A percentile compares a stretch with the other conserved stretches of the same genome.
Evolutionary conservation across 805 yeast species (phyloP).

Genomic region (Ogataea glucozyma): DNA sequence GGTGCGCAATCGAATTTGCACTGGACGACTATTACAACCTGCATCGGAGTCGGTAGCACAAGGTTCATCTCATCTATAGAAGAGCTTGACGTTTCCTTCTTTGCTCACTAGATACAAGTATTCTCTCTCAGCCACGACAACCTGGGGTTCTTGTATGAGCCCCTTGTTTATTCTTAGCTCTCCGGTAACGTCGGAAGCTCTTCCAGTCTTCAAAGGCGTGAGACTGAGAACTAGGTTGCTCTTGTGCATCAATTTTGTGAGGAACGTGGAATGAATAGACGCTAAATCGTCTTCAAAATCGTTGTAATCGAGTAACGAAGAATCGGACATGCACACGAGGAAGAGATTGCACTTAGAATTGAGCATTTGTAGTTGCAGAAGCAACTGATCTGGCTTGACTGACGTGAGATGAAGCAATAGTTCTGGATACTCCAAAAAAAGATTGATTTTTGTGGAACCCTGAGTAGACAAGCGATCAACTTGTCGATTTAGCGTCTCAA

Average conservation of each 20-base stretch:
- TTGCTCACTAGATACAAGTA: constrained; percentile 60
- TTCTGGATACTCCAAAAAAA: constrained; percentile 35
- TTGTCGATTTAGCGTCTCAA: constrained; percentile 19
- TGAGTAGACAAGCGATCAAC: constrained; percentile 21
- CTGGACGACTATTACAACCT: constrained; percentile 69
- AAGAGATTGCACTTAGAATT: constrained; percentile 27
- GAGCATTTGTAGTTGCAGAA: constrained; percentile 22
- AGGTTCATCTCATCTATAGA: constrained; percentile 37
- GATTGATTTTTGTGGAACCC: constrained; percentile 21
- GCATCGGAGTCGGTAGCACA: constrained; percentile 28
- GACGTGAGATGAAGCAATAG: constrained; percentile 24
- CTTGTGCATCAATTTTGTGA: constrained; percentile 49
- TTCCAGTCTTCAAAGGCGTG: constrained; percentile 73
- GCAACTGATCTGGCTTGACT: constrained; percentile 12
- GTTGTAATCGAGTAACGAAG: constrained; percentile 22
- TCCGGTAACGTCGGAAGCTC: constrained; percentile 83
- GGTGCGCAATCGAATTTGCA: constrained; percentile 88
- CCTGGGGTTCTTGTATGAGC: constrained; percentile 30
- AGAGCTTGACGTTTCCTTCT: constrained; percentile 50
- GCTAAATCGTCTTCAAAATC: constrained; percentile 24
- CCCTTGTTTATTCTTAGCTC: constrained; percentile 63
- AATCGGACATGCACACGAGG: constrained; percentile 25
- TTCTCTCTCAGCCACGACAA: constrained; percentile 54
- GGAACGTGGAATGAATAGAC: constrained; percentile 46
- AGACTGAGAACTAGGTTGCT: constrained; percentile 55